Conservation (phyloP, 2,329 filamentous ascomycete species). For the Coniella vitis region DNA sequence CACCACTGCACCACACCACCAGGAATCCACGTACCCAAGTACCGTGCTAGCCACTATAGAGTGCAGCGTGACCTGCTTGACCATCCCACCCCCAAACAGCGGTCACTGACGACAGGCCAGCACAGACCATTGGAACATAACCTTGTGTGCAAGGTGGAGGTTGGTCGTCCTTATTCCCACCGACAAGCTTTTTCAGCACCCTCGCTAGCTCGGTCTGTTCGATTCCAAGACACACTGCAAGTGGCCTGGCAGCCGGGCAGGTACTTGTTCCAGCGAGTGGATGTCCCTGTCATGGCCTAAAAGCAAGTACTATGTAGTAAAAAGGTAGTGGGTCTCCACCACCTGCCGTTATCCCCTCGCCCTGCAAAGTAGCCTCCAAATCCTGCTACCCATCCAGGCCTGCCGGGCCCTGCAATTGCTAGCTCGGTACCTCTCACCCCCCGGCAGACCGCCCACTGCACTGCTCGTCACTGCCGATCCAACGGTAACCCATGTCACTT, state of each 20-base stretch:
- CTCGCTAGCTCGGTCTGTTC: constrained; percentile 7
- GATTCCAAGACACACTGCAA: too few relatives aligned
- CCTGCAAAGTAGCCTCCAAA: too few relatives aligned
- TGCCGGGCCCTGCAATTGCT: background rate
- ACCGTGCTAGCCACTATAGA: too few relatives aligned
- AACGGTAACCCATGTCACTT: background rate
- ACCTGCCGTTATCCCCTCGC: background rate
- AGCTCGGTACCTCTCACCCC: background rate
- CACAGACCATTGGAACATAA: too few relatives aligned
- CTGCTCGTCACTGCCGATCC: constrained; percentile 10
- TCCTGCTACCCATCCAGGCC: background rate
- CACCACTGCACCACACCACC: too few relatives aligned
- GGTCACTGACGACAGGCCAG: too few relatives aligned
- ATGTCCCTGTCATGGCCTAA: too few relatives aligned
- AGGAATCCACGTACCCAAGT: too few relatives aligned
- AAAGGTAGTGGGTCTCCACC: background rate
- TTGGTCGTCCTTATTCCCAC: background rate
- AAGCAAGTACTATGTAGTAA: too few relatives aligned
- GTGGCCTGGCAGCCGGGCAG: background rate
- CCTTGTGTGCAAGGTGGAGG: background rate
- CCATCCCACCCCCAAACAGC: too few relatives aligned
- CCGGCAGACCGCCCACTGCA: background rate
- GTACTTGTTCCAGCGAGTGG: too few relatives aligned
- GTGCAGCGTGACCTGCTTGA: too few relatives aligned
- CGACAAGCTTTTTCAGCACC: constrained; percentile 12